Evolutionary conservation across 1,284 basidiomycete genomes (phyloP).

Genomic region (Trichosporon sp.): DNA sequence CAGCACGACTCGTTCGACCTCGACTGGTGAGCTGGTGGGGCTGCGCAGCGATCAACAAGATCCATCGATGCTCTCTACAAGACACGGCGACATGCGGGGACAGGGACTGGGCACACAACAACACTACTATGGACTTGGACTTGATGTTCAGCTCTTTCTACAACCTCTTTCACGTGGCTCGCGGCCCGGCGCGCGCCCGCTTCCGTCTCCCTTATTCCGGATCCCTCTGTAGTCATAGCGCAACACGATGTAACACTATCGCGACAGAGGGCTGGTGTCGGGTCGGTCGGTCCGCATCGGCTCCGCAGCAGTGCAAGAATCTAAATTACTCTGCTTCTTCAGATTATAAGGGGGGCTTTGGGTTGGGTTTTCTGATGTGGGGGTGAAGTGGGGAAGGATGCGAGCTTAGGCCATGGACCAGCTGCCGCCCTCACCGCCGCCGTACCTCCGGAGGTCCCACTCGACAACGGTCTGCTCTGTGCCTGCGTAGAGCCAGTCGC

Average conservation of each 20-base stretch:
- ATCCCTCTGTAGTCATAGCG: neutral
- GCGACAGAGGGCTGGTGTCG: neutral
- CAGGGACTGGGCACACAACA: conserved; percentile 7
- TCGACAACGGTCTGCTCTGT: conserved; percentile 49
- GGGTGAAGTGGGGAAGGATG: neutral
- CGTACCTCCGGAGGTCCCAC: conserved; percentile 44
- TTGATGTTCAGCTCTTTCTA: neutral
- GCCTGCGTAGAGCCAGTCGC: conserved; percentile 48
- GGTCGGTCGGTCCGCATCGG: neutral
- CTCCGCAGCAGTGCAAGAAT: neutral
- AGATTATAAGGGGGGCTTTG: neutral
- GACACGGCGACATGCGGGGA: neutral
- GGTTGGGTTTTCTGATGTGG: neutral
- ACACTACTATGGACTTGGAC: neutral
- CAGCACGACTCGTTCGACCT: neutral
- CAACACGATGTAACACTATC: neutral
- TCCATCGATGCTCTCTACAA: neutral
- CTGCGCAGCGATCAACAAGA: neutral
- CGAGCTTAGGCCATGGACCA: conserved; percentile 41
- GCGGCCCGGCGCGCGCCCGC: neutral
- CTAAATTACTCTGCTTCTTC: neutral
- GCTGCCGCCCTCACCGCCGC: conserved; percentile 34
- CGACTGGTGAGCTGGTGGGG: conserved; percentile 14
- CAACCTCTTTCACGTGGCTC: neutral
- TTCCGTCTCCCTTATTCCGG: neutral